Base-by-base conservation (phyloP, 106 monocot genomes). In the Apostasia shenzhenica region DNA sequence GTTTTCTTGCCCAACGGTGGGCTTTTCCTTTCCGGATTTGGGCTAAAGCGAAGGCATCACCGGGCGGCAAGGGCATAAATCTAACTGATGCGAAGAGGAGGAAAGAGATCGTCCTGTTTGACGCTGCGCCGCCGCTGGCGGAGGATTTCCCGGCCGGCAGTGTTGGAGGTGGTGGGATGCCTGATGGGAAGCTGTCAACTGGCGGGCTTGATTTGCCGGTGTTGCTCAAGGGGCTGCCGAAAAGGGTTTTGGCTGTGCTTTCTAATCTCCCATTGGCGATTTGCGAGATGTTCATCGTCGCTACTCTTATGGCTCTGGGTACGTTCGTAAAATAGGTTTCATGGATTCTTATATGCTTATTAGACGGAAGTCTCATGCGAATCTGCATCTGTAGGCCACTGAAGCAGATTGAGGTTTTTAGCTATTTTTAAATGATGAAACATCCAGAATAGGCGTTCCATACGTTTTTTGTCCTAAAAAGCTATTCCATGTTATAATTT, bases 221-320 rank as follows among this genome's bases (percentile, higher is more conserved):
- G 12, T 72, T 81, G 37, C 14, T 84, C 6, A 84, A 72, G 59
- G 85, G 80, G 73, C 54, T 55, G 40, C 77, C 84, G 10, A 92
- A 73, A 78, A 89, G 69, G 59, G 72, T 80, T 26, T 70, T 92
- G 67, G 57, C 86, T 4, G 60, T 81, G 57, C 83, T 97, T 39
- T 89, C 92, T 12, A 97, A 97, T 67, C 81, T 97, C 12, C 89
- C 84, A n/a, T 66, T 97, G 76, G 95, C 92, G 5, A 88, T 97
- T 52, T 84, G 86, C 13, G 92, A 97, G 82, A 97, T 97, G 95
- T 88, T 80, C 79, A 72, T 83, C 57, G 84, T 92, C 56, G 95
- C 81, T 7, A 77, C 86, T 38, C 84, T 97, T 42, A 97, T 97
- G 95, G 95, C 81, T 40, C 67, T 97, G 48, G 95, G 95, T 97